These are phyloP conservation scores for Plenodomus biglobosus DNA, from an alignment of 2,329 filamentous ascomycete genomes.

Conservation along the genomic window DNA sequence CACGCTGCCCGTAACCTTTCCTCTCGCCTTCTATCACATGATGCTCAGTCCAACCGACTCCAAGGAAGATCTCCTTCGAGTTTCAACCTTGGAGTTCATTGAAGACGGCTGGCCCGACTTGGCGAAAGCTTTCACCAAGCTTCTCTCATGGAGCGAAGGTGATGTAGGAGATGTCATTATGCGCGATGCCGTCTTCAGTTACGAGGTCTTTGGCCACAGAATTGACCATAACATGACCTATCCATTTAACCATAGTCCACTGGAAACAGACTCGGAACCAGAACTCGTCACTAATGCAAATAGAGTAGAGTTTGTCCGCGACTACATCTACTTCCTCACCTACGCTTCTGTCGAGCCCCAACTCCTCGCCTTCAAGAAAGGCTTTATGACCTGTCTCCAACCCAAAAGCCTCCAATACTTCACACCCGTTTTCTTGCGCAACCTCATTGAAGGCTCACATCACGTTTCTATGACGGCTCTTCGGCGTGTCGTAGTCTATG, in stretches of 20 bases:
- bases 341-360: slow-evolving; percentile 76
- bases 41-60: slow-evolving; percentile 67
- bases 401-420: slow-evolving; percentile 62
- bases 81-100: slow-evolving; percentile 65
- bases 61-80: slow-evolving; percentile 11
- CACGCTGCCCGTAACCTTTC: slow-evolving; percentile 87
- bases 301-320: slow-evolving; percentile 73
- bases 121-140: slow-evolving; percentile 68
- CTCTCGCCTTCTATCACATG: slow-evolving; percentile 78
- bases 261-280: slow-evolving; percentile 50
- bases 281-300: slow-evolving; percentile 80
- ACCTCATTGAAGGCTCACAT: slow-evolving; percentile 79
- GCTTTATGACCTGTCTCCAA: slow-evolving; percentile 76
- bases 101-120: slow-evolving; percentile 88
- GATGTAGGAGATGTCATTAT: slow-evolving; percentile 79
- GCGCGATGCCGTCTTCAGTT: slow-evolving; percentile 84
- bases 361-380: slow-evolving; percentile 75
- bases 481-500: slow-evolving; percentile 71
- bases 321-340: slow-evolving; percentile 84
- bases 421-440: slow-evolving; percentile 61
- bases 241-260: not conserved
- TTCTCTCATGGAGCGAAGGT: slow-evolving; percentile 80
- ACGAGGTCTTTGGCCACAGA: slow-evolving; percentile 58
- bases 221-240: slow-evolving; percentile 58
- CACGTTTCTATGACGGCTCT: slow-evolving; percentile 77